Evolutionary conservation across 2,329 filamentous ascomycete species (phyloP).

Genomic region (Pseudocercospora musae): DNA sequence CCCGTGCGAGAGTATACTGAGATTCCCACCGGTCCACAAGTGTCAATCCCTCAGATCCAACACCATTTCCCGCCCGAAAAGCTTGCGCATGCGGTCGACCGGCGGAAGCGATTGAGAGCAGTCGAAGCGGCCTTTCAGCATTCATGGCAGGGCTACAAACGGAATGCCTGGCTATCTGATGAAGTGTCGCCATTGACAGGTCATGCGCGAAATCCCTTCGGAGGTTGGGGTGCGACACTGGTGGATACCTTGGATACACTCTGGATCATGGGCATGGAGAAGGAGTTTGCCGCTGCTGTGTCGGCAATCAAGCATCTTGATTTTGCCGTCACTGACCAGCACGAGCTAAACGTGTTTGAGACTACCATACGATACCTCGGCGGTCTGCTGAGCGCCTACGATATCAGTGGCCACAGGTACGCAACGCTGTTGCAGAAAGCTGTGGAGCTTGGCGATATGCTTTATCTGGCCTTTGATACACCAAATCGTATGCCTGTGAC

Average conservation of each 20-base stretch:
- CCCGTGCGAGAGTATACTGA: constrained; percentile 68
- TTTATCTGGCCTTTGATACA: constrained; percentile 67
- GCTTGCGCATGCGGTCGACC: constrained; percentile 55
- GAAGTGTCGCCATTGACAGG: constrained; percentile 64
- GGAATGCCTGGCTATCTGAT: constrained; percentile 79
- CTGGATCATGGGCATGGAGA: constrained; percentile 66
- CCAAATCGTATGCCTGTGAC: constrained; percentile 64
- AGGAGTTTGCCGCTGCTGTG: constrained; percentile 64
- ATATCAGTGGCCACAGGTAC: constrained; percentile 52
- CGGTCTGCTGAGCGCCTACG: constrained; percentile 67
- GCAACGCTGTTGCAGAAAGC: constrained; percentile 59
- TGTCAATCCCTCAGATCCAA: constrained; percentile 72
- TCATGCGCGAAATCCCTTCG: constrained; percentile 68
- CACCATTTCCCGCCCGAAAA: constrained; percentile 65
- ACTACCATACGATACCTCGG: constrained; percentile 70
- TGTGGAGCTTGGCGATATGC: constrained; percentile 59
- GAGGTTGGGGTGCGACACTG: constrained; percentile 84
- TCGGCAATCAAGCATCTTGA: constrained; percentile 58
- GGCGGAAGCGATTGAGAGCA: constrained; percentile 60
- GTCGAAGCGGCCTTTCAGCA: constrained; percentile 73
- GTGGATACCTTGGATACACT: constrained; percentile 75
- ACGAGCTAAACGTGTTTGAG: constrained; percentile 65
- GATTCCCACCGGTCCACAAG: constrained; percentile 68
- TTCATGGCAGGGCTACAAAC: constrained; percentile 79
- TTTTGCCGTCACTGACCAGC: constrained; percentile 53